A percentile compares a stretch with the other conserved stretches of the same genome.
Evolutionary conservation across 768 basidiomycete genomes (phyloP).

Genomic region (Inosperma sp.): DNA sequence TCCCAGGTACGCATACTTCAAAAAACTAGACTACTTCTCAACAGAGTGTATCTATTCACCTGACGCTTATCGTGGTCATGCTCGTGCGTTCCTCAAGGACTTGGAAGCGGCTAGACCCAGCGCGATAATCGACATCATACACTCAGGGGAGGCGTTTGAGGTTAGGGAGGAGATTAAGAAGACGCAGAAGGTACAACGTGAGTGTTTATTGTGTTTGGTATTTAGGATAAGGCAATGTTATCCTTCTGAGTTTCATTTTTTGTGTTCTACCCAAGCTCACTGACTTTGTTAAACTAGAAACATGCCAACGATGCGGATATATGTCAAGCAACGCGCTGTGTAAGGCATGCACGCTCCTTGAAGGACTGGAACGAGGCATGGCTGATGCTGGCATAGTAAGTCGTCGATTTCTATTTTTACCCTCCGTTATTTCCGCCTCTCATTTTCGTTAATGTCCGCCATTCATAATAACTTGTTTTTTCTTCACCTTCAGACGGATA

Average conservation of each 20-base stretch:
- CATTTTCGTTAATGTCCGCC: constrained; percentile 2
- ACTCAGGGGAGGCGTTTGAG: constrained; percentile 91
- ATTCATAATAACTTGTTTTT: constrained; percentile 7
- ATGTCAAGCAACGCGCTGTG: constrained; percentile 97
- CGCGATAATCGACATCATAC: constrained; percentile 96
- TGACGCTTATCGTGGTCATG: constrained; percentile 97
- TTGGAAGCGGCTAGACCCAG: constrained; percentile 91
- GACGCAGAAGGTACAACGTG: constrained; percentile 80
- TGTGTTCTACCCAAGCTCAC: constrained; percentile 3
- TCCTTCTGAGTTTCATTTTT: not conserved
- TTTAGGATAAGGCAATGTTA: too few species aligned
- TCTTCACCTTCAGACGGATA: constrained; percentile 52
- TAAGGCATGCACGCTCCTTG: constrained; percentile 87
- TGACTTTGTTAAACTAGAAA: constrained; percentile 48
- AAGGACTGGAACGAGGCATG: constrained; percentile 86
- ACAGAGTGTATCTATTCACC: constrained; percentile 99
- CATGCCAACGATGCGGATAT: constrained; percentile 88
- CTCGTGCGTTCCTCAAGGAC: constrained; percentile 90
- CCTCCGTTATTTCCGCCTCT: constrained; percentile 5
- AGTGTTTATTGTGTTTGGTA: too few species aligned
- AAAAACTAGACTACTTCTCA: constrained; percentile 97
- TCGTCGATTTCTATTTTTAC: constrained; percentile 16
- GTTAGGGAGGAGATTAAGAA: constrained; percentile 81
- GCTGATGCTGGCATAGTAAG: constrained; percentile 58
- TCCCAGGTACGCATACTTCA: constrained; percentile 97